Conservation (phyloP, 768 basidiomycete species). For the Suillus luteus region DNA sequence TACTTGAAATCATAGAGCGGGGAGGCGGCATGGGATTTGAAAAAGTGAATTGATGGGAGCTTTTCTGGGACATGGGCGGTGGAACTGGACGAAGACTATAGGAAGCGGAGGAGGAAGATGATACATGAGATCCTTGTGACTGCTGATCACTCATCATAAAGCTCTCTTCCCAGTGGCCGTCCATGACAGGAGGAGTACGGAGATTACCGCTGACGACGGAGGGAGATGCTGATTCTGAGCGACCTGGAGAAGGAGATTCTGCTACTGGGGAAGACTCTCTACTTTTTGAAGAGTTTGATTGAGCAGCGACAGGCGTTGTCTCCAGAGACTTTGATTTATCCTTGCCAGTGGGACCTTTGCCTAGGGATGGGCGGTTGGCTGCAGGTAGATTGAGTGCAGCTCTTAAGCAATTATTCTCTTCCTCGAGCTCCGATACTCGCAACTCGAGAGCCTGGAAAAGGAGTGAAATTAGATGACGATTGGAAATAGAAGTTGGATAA, state of each 20-base stretch:
- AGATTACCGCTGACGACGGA: constrained; percentile 34
- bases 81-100: constrained; percentile 49
- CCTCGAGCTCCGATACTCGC: constrained; percentile 80
- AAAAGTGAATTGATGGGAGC: constrained; percentile 47
- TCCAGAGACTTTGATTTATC: constrained; percentile 70
- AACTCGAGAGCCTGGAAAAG: constrained; percentile 70
- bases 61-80: constrained; percentile 46
- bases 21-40: constrained; percentile 41
- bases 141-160: constrained; percentile 54
- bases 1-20: constrained; percentile 43
- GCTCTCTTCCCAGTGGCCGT: constrained; percentile 58
- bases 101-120: constrained; percentile 42
- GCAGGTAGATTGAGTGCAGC: constrained; percentile 73
- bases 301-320: constrained; percentile 25
- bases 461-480: constrained; percentile 36
- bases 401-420: constrained; percentile 77
- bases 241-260: constrained; percentile 47
- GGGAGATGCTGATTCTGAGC: constrained; percentile 38
- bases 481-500: constrained; percentile 40
- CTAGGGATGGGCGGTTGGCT: constrained; percentile 69
- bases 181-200: constrained; percentile 49
- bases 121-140: constrained; percentile 34
- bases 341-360: constrained; percentile 86
- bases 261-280: constrained; percentile 68
- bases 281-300: constrained; percentile 49